Conservation (phyloP, 192 early-diverging fungal genomes). For the Backusella liffmaniae region DNA sequence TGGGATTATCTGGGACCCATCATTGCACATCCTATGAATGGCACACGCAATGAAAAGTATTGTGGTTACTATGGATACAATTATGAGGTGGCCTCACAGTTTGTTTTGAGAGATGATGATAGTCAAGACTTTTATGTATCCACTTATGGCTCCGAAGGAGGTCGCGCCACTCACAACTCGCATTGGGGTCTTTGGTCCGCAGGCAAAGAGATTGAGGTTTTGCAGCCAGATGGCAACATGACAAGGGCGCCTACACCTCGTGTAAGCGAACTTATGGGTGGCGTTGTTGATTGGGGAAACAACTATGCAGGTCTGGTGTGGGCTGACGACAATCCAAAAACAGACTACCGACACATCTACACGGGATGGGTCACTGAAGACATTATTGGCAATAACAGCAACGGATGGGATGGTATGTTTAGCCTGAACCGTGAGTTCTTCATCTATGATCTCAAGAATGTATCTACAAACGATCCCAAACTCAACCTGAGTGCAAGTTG, state of each 20-base stretch:
- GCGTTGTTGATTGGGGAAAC: conserved; percentile 12
- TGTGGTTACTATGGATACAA: conserved; percentile 6
- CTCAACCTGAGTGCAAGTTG: background rate
- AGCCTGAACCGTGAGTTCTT: conserved; percentile 18
- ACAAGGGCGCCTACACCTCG: background rate
- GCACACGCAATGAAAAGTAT: background rate
- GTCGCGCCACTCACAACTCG: background rate
- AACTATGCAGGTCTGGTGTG: background rate
- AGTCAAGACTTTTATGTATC: background rate
- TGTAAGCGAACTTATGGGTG: background rate
- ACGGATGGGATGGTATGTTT: conserved; percentile 16
- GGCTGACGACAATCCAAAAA: background rate
- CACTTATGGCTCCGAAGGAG: background rate
- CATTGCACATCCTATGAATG: background rate
- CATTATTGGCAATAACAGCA: background rate
- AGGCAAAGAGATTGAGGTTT: background rate
- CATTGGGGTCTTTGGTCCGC: conserved; percentile 15
- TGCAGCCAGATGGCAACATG: background rate
- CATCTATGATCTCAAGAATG: background rate
- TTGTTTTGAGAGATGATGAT: background rate
- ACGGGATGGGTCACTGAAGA: conserved; percentile 22
- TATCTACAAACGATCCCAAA: background rate
- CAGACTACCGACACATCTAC: background rate
- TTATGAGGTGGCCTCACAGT: conserved; percentile 4
- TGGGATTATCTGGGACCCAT: conserved; percentile 13